phyloP scores from a whole-genome alignment of 352 stramenopile genomes.

The Phytophthora ohioensis region DNA sequence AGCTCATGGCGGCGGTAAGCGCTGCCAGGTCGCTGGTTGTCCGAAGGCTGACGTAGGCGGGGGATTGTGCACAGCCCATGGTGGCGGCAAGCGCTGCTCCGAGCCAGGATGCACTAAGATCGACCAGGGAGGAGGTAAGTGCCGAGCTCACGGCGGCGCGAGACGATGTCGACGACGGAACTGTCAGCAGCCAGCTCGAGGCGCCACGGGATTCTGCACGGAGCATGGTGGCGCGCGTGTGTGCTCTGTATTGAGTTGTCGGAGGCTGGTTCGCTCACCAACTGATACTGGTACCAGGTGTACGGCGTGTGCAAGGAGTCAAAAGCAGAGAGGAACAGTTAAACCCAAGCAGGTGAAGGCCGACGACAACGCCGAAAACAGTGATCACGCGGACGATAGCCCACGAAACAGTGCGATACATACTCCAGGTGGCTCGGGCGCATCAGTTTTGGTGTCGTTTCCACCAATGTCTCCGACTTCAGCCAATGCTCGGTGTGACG shows the following conservation, averaged over 20 bases:
- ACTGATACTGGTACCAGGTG: constrained; percentile 51
- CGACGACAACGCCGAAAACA: constrained; percentile 15
- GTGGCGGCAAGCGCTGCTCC: constrained; percentile 75
- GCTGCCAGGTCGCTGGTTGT: constrained; percentile 64
- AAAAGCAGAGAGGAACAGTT: constrained; percentile 19
- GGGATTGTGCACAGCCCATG: constrained; percentile 84
- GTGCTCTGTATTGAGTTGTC: constrained; percentile 64
- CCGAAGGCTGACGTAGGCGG: constrained; percentile 84
- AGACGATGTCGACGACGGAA: constrained; percentile 62
- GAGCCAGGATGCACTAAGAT: constrained; percentile 82
- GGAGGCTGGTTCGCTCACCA: constrained; percentile 61
- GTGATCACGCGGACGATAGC: constrained; percentile 26
- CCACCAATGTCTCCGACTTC: constrained; percentile 24
- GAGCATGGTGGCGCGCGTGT: constrained; percentile 71
- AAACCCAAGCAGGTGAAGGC: constrained; percentile 3
- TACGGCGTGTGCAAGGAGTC: constrained; percentile 46
- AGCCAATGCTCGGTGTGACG: constrained; percentile 41
- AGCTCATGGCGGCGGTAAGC: constrained; percentile 76
- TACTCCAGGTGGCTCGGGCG: constrained; percentile 13
- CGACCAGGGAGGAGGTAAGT: constrained; percentile 84
- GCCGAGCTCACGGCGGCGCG: constrained; percentile 76
- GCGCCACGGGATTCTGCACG: constrained; percentile 65
- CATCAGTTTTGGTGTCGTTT: constrained; percentile 27
- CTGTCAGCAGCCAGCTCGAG: constrained; percentile 69
- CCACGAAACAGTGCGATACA: constrained; percentile 23